Percentiles rank a stretch among this genome's conserved stretches.
Conservation (phyloP, 129 eudicot genomes). For the Logfia minima region DNA sequence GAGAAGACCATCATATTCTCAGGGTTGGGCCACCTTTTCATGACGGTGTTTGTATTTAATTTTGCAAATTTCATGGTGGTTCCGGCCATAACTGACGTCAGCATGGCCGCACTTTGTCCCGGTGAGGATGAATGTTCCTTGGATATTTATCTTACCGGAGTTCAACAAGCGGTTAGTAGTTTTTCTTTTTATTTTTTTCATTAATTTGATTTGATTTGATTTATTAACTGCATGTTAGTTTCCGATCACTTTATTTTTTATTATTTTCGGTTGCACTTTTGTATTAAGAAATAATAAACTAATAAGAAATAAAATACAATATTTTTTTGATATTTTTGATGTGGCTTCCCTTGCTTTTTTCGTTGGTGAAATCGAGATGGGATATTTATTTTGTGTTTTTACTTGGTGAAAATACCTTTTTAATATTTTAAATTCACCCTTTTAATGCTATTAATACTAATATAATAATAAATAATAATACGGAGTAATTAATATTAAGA, state of each 20-base stretch:
- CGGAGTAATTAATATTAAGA: too few species aligned
- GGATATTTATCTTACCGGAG: slow-evolving; percentile 60
- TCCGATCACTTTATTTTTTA: not conserved
- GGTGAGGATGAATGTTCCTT: slow-evolving; percentile 65
- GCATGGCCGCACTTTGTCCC: slow-evolving; percentile 63
- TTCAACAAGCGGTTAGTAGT: slow-evolving; percentile 44
- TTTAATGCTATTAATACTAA: too few species aligned
- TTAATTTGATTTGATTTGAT: not conserved
- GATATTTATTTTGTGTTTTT: not conserved
- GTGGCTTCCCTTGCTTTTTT: slow-evolving; percentile 21
- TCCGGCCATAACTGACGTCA: slow-evolving; percentile 67
- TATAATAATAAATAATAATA: too few species aligned
- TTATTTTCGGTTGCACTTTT: slow-evolving; percentile 15
- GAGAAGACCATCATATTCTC: slow-evolving; percentile 34
- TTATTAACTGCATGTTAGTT: not conserved
- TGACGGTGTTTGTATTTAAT: slow-evolving; percentile 51
- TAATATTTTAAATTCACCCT: not conserved
- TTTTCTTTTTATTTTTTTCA: not conserved
- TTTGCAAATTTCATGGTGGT: slow-evolving; percentile 61
- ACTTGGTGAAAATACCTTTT: not conserved
- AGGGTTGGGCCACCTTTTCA: slow-evolving; percentile 56
- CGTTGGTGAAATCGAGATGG: slow-evolving; percentile 9
- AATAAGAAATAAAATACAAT: not conserved
- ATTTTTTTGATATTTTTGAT: slow-evolving; percentile 7
- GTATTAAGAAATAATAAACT: not conserved